These are phyloP conservation scores for Boechera stricta DNA, from an alignment of 345 rosid species.

Conservation along the genomic window DNA sequence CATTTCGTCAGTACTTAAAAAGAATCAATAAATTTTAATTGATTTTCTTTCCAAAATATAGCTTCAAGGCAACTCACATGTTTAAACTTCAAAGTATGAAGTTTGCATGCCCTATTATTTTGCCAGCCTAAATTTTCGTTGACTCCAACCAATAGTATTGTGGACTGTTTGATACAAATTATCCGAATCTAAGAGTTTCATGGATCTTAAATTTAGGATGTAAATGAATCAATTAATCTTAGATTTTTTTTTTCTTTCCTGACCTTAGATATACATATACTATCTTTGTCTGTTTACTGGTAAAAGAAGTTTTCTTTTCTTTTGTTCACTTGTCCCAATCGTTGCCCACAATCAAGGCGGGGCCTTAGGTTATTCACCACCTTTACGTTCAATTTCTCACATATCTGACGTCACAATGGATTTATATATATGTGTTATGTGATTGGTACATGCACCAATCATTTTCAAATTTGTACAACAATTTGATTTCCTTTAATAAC, in stretches of 20 bases:
- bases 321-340: conserved; percentile 42
- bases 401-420: conserved; percentile 42
- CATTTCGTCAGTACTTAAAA: neutral
- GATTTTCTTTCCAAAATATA: neutral
- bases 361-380: conserved; percentile 40
- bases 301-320: conserved; percentile 36
- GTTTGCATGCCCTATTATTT: neutral
- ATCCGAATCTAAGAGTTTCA: neutral
- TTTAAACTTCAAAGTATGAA: conserved; percentile 1
- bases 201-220: conserved; percentile 5
- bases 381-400: conserved; percentile 20
- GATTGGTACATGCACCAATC: conserved; percentile 47
- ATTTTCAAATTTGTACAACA: conserved; percentile 38
- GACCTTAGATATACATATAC: neutral
- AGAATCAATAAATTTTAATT: neutral
- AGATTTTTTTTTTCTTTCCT: neutral
- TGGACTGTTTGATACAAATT: neutral
- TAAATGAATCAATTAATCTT: neutral
- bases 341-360: conserved; percentile 43
- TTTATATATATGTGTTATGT: conserved; percentile 10
- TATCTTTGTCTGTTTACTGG: conserved; percentile 34
- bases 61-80: conserved; percentile 5
- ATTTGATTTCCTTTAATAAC: conserved; percentile 41
- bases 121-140: neutral
- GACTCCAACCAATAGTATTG: neutral